Evolutionary conservation across 2,329 filamentous ascomycete genomes (phyloP).

Genomic region (Nemania sp.): DNA sequence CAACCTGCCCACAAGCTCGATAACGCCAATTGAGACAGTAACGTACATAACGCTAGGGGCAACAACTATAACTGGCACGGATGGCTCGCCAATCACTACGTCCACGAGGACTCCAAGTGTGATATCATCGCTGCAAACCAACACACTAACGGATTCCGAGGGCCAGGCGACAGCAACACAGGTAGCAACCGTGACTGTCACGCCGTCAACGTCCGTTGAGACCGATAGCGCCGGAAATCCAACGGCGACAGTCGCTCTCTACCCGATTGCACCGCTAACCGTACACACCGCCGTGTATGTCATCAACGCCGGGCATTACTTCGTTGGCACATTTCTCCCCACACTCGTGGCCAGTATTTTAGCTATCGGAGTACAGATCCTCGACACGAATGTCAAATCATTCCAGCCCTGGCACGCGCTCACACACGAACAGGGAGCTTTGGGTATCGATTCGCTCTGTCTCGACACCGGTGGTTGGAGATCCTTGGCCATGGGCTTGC

Average conservation of each 20-base stretch:
- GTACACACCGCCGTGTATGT: conserved; percentile 15
- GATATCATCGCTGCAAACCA: conserved; percentile 3
- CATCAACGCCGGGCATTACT: conserved; percentile 39
- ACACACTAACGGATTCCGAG: conserved; percentile 31
- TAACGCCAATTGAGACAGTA: conserved; percentile 4
- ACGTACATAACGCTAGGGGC: conserved; percentile 11
- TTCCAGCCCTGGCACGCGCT: conserved; percentile 56
- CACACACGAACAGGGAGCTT: conserved; percentile 47
- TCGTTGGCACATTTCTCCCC: conserved; percentile 43
- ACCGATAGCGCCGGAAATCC: conserved; percentile 40
- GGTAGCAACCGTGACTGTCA: conserved; percentile 35
- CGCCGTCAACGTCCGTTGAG: conserved; percentile 32
- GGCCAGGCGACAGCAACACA: conserved; percentile 41
- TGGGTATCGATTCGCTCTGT: conserved; percentile 50
- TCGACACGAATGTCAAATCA: conserved; percentile 45
- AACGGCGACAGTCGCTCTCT: conserved; percentile 40
- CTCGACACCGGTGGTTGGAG: conserved; percentile 44
- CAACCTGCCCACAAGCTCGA: neutral
- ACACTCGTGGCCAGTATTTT: conserved; percentile 42
- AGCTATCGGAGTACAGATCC: conserved; percentile 41
- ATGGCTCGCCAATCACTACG: conserved; percentile 9
- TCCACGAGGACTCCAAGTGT: neutral
- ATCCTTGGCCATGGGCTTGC: conserved; percentile 42
- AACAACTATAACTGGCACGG: conserved; percentile 4
- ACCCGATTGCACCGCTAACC: conserved; percentile 19